Percentiles rank a stretch among this genome's conserved stretches.
These are phyloP conservation scores for Paxillus ammoniavirescens DNA, from an alignment of 768 basidiomycete genomes.

Conservation along the genomic window DNA sequence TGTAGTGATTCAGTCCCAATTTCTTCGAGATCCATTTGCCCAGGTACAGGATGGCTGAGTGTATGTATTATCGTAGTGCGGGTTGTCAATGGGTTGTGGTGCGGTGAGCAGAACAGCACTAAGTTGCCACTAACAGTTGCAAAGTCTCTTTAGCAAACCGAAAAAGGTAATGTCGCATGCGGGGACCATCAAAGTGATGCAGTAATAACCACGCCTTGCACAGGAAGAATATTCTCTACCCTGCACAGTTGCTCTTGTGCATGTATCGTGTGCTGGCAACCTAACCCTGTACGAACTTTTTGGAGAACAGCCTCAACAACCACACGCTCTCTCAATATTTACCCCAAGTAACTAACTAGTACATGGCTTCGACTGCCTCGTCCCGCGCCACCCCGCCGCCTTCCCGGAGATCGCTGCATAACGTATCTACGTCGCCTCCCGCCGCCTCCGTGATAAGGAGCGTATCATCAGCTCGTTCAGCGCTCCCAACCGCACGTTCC, in stretches of 20 bases:
- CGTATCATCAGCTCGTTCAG: slow-evolving; percentile 59
- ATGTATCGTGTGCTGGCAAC: neutral
- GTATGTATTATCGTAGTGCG: no score
- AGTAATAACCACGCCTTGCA: no score
- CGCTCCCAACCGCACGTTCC: slow-evolving; percentile 52
- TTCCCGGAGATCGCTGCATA: slow-evolving; percentile 44
- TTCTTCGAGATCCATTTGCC: slow-evolving; percentile 25
- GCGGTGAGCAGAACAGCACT: no score
- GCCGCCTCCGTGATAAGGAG: slow-evolving; percentile 46
- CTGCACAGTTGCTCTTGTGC: no score
- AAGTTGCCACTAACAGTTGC: no score
- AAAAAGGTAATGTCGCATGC: slow-evolving; percentile 2
- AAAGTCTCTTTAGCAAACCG: neutral
- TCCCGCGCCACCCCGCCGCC: slow-evolving; percentile 45
- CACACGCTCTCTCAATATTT: neutral
- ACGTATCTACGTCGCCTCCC: slow-evolving; percentile 40
- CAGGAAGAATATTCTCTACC: no score
- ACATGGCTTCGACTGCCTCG: slow-evolving; percentile 40
- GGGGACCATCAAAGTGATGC: no score
- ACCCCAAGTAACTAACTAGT: slow-evolving; percentile 4
- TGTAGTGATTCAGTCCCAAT: slow-evolving; percentile 36
- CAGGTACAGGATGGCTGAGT: neutral
- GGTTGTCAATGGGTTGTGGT: no score
- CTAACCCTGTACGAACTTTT: neutral
- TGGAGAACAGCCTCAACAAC: neutral